A percentile compares a stretch with the other conserved stretches of the same genome.
These are phyloP conservation scores for Solanum lycopersicoides DNA, from an alignment of 257 asterid species.

Conservation along the genomic window DNA sequence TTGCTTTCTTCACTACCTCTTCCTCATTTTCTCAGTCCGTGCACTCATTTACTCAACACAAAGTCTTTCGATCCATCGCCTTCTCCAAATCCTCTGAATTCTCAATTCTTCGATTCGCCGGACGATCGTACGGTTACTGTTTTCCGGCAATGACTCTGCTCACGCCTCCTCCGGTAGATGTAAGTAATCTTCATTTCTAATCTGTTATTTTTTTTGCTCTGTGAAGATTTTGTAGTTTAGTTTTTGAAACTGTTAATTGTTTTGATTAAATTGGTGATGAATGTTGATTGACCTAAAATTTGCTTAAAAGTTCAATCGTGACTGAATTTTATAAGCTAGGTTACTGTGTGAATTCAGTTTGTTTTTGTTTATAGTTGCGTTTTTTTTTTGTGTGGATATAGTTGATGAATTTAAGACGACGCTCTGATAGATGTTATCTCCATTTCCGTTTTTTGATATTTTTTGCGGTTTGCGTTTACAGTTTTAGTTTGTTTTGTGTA, in stretches of 20 bases:
- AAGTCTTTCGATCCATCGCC: constrained; percentile 10
- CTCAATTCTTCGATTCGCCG: constrained; percentile 5
- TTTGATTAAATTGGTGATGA: neutral
- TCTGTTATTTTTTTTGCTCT: neutral
- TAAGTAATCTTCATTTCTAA: neutral
- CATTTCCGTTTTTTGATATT: neutral
- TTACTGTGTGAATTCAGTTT: neutral
- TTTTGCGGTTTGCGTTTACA: constrained; percentile 2
- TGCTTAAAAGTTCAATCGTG: neutral
- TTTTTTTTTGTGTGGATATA: neutral
- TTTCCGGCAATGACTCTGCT: constrained; percentile 40
- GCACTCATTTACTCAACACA: neutral
- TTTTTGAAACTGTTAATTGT: neutral
- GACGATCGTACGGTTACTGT: constrained; percentile 28
- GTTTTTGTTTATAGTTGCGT: neutral
- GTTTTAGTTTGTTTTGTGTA: neutral
- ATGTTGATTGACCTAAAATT: neutral
- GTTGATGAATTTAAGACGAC: neutral
- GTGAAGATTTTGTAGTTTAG: neutral
- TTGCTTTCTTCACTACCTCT: neutral
- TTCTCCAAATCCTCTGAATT: neutral
- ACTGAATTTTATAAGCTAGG: neutral
- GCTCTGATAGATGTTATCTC: neutral
- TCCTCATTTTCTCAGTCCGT: neutral
- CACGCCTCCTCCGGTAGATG: constrained; percentile 54